A percentile compares a stretch with the other conserved stretches of the same genome.
phyloP scores from a whole-genome alignment of 331 rosid species.

The Malus hybrid region DNA sequence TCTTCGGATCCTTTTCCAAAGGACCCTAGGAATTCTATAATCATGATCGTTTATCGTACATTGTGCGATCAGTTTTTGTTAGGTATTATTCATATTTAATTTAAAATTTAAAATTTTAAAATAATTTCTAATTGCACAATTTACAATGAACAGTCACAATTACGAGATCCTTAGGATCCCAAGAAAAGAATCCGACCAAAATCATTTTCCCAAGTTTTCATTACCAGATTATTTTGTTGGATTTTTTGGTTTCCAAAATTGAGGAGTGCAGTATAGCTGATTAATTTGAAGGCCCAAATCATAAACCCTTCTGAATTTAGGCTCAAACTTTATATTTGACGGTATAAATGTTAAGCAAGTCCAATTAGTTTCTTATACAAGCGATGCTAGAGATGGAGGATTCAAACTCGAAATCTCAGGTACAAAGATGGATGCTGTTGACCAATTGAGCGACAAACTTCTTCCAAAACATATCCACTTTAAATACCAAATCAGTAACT shows the following conservation, averaged over 20 bases:
- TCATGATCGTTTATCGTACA: no score
- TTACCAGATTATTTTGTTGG: neutral
- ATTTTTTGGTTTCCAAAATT: neutral
- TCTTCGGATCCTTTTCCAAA: fast-evolving
- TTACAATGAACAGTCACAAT: fast-evolving
- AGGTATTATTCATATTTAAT: no score
- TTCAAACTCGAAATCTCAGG: neutral
- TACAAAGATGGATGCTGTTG: no score
- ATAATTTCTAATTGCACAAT: fast-evolving
- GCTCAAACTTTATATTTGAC: neutral
- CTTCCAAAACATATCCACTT: neutral
- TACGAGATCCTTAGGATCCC: fast-evolving
- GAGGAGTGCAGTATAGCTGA: neutral
- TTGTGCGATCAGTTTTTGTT: fast-evolving
- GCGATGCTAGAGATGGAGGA: neutral
- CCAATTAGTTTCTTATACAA: neutral
- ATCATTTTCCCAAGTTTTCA: no score
- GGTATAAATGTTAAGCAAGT: neutral
- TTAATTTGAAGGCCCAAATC: neutral
- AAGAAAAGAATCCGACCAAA: fast-evolving
- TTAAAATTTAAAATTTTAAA: no score
- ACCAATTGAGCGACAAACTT: neutral
- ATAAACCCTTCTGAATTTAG: neutral
- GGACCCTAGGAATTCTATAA: fast-evolving
- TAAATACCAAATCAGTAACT: no score